A percentile compares a stretch with the other conserved stretches of the same genome.
Evolutionary conservation across 1,284 basidiomycete genomes (phyloP).

Genomic region (Apiotrichum mycotoxinovorans): DNA sequence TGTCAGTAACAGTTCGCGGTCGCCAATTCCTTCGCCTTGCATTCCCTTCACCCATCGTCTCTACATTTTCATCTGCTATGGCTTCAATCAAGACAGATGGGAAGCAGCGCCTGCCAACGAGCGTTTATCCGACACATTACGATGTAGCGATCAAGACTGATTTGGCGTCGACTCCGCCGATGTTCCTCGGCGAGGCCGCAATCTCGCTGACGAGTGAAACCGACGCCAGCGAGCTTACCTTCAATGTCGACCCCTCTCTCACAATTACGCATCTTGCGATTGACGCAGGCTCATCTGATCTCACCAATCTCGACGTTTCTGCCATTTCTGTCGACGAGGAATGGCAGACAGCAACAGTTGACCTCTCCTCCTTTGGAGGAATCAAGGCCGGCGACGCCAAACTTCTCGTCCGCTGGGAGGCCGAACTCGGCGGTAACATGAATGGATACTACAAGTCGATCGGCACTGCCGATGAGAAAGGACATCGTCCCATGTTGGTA

Average conservation of each 20-base stretch:
- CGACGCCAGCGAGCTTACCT: constrained; percentile 61
- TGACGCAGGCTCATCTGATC: constrained; percentile 57
- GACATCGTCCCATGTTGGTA: constrained; percentile 46
- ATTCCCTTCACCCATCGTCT: no score
- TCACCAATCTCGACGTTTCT: constrained; percentile 45
- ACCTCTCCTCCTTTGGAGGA: constrained; percentile 61
- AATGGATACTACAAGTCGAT: constrained; percentile 54
- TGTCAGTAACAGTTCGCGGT: no score
- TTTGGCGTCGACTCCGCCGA: constrained; percentile 59
- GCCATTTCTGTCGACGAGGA: constrained; percentile 58
- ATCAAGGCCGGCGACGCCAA: constrained; percentile 63
- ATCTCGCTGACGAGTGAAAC: constrained; percentile 70
- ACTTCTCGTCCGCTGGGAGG: constrained; percentile 51
- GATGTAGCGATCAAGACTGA: constrained; percentile 76
- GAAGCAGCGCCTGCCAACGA: constrained; percentile 67
- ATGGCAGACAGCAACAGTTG: constrained; percentile 62
- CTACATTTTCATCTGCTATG: no score
- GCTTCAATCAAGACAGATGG: no score
- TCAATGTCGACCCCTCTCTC: constrained; percentile 67
- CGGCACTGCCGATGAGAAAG: constrained; percentile 52
- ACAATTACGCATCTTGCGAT: constrained; percentile 65
- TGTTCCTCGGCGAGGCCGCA: constrained; percentile 71
- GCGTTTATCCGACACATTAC: constrained; percentile 64
- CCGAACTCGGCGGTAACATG: constrained; percentile 64
- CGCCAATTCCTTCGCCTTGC: no score